Evolutionary conservation across 1,139 yeast genomes (phyloP).

Genomic region (Debaryomyces singareniensis): DNA sequence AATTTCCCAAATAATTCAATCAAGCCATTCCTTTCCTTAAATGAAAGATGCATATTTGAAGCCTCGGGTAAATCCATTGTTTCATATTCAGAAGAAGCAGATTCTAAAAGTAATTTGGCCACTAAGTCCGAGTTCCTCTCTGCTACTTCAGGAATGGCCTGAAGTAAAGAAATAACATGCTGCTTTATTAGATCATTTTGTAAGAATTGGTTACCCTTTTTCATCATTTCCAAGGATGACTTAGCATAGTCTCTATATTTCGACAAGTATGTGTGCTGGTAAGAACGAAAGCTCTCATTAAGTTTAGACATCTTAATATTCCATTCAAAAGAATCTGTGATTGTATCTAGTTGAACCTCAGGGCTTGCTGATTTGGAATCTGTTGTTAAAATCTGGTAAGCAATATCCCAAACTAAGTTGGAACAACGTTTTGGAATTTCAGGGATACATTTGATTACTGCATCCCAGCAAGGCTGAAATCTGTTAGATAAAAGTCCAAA

Average conservation of each 20-base stretch:
- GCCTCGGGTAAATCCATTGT: conserved; percentile 32
- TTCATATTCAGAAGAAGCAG: conserved; percentile 10
- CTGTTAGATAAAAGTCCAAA: conserved; percentile 71
- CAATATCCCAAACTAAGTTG: conserved; percentile 51
- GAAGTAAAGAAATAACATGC: conserved; percentile 45
- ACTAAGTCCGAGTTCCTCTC: conserved; percentile 54
- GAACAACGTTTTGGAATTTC: conserved; percentile 38
- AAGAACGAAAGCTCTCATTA: conserved; percentile 17
- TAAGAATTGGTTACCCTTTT: not conserved
- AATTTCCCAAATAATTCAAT: conserved; percentile 61
- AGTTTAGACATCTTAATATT: conserved; percentile 15
- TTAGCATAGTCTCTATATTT: conserved; percentile 10
- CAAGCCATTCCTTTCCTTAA: conserved; percentile 56
- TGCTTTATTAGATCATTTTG: conserved; percentile 34
- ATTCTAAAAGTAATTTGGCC: conserved; percentile 47
- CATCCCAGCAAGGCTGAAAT: conserved; percentile 85
- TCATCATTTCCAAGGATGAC: not conserved
- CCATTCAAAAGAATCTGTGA: conserved; percentile 1
- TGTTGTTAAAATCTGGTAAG: conserved; percentile 32
- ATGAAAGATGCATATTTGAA: too few species aligned
- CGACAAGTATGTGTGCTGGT: conserved; percentile 15
- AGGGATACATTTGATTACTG: conserved; percentile 58
- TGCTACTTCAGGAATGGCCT: conserved; percentile 55
- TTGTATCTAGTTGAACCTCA: not conserved
- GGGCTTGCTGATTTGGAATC: conserved; percentile 14